Evolutionary conservation across 805 yeast species (phyloP).

Genomic region (Hagleromyces aurorensis): DNA sequence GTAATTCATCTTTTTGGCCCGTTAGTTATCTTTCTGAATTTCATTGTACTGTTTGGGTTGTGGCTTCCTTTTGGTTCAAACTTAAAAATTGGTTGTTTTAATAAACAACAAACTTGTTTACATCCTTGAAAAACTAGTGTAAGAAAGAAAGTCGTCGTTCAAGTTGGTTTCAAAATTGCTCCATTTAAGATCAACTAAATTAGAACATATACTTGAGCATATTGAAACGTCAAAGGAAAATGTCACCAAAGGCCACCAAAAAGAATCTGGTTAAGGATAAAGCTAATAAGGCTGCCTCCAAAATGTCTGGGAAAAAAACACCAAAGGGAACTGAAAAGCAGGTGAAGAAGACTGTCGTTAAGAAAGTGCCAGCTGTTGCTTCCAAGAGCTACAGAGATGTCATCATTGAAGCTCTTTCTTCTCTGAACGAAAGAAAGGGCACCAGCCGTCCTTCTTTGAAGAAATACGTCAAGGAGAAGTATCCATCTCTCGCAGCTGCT

Average conservation of each 20-base stretch:
- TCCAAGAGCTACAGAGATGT: conserved; percentile 24
- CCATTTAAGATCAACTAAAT: no score
- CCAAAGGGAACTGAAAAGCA: conserved; percentile 2
- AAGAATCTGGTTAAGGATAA: no score
- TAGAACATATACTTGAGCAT: no score
- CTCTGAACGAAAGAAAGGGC: conserved; percentile 76
- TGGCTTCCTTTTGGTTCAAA: no score
- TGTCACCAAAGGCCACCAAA: conserved; percentile 2
- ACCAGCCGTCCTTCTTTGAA: conserved; percentile 81
- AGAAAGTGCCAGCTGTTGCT: conserved; percentile 8
- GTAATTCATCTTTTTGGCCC: no score
- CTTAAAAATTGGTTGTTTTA: no score
- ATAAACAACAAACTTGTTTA: no score
- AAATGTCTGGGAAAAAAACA: conserved; percentile 4
- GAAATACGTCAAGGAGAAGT: conserved; percentile 55
- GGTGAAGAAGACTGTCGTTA: conserved; percentile 2
- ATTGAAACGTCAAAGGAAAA: no score
- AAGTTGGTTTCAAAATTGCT: no score
- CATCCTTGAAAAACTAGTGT: conserved; percentile 1
- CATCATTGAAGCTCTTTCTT: conserved; percentile 50
- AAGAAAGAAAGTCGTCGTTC: background rate
- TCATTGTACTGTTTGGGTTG: no score
- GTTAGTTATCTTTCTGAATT: no score
- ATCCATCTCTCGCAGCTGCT: conserved; percentile 50
- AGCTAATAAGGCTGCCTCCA: conserved; percentile 2